Base-by-base conservation (phyloP, 768 basidiomycete genomes). In the Leccinum aurantiacum region DNA sequence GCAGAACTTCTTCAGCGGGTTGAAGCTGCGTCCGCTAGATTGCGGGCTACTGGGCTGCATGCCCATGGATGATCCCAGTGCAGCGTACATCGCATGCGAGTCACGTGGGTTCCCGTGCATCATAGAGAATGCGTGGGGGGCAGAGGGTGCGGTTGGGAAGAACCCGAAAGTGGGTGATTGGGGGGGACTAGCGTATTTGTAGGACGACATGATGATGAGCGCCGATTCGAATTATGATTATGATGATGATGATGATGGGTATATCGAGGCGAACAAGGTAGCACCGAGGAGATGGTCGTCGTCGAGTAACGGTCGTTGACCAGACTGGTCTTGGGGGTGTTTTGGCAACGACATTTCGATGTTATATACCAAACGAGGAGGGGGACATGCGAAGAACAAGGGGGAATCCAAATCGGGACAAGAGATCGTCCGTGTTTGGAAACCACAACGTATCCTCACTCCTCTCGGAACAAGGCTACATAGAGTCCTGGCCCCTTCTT, bases 61-160 rank as follows among this genome's bases (percentile, higher is more conserved):
- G 57, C 72, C 60, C 70, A 70, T 59, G 31, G 74, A 63, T 14
- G 73, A 64, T 60, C 74, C 66, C 58, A 85, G 79, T 4, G 82
- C 76, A 41, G 84, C 77, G 73, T 84, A 86, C 82, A 85, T 84
- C 63, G 74, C 72, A 65, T 88, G 83, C 4, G 77, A 69, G 64
- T 86, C 83, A 55, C 86, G 84, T 41, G 86, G 86, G 65, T 84
- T 80, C 71, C 83, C 82, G 69, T 85, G 81, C 57, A 87, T 77
- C 48, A 78, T 66, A 11, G 76, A 70, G 69, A 88, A 86, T 13
- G 84, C 81, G 58, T 85, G 83, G 56, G 86, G 85, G 13, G 81
- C 80, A 24, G 84, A 77, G 6, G 80, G 75, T 10, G 69, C 80
- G 15, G 78, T 71, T 35, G 86, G 86, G 77, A 88, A 87, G 75